phyloP scores from a whole-genome alignment of 108 stramenopile genomes.

The Epithemia pelagica region DNA sequence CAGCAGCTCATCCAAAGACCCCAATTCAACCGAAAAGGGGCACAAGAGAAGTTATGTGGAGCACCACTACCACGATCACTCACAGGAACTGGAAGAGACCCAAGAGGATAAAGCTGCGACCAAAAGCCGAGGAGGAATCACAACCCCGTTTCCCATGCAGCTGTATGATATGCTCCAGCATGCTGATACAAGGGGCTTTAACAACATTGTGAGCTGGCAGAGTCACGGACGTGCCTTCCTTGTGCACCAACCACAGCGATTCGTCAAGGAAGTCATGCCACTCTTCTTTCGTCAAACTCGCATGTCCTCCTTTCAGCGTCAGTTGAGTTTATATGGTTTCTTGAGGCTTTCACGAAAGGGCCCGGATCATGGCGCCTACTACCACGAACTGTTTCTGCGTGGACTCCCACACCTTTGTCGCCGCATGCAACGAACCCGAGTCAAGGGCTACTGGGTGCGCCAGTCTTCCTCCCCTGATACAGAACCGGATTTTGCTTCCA shows the following conservation, averaged over 20 bases:
- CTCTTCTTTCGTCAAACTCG: constrained; percentile 58
- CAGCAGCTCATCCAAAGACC: no score
- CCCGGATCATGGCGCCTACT: constrained; percentile 47
- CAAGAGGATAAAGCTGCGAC: no score
- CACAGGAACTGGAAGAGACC: no score
- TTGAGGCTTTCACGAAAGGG: constrained; percentile 13
- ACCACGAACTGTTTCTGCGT: constrained; percentile 46
- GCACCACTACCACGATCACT: no score
- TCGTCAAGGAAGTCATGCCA: neutral
- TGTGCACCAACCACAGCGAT: neutral
- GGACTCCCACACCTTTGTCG: constrained; percentile 29
- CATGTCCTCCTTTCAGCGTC: constrained; percentile 68
- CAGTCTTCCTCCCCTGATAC: neutral
- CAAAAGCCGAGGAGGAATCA: no score
- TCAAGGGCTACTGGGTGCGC: neutral
- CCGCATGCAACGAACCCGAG: constrained; percentile 29
- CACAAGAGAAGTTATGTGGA: no score
- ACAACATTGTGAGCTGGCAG: no score
- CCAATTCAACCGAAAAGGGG: no score
- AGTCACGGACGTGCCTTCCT: neutral
- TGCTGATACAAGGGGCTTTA: no score
- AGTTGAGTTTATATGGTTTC: constrained; percentile 61
- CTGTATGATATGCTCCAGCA: no score
- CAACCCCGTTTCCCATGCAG: no score
- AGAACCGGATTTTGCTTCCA: no score